Base-by-base conservation (phyloP, 2,329 filamentous ascomycete genomes). In the Fusarium algeriense region DNA sequence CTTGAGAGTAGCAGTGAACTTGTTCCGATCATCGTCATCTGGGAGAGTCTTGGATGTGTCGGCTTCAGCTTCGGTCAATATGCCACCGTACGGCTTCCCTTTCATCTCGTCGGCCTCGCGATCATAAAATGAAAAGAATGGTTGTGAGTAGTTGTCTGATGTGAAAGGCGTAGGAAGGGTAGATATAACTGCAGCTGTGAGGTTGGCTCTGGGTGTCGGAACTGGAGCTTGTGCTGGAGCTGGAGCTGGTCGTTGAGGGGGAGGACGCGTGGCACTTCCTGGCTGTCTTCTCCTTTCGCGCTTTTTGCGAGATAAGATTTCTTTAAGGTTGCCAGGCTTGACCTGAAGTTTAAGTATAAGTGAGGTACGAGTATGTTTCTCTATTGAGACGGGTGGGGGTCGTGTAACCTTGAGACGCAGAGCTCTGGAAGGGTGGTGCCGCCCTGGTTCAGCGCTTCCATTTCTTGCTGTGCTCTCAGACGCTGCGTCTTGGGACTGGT, bases 71-170 rank as follows among this genome's bases (percentile, higher is more conserved):
- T 98, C 95, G 0, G 89, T 93, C 32, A 99, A 85, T 55, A 99
- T 97, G 3, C 96, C 96, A 32, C 96, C 96, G 73, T 98, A 99
- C 0, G 96, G 96, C 79, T 97, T 98, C 53, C 92, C 92, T 79
- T 97, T 97, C 41, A 90, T 85, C 76, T 98, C 95, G 65, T 98
- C 95, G 20, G 90, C 90, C 74, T 98, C 95, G 72, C 93, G 93
- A 73, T 98, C 95, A 67, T 92, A 92, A 71, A 98, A 95, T 0
- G 93, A 93, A 75, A 95, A 95, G 77, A 97, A 95, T 2, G 93
- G 92, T 67, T 94, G 92, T 3, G 90, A 89, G 77, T 93, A 95
- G 44, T 81, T 82, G 75, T 89, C 79, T 76, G 87, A 77, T 78
- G 88, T 80, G 82, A 89, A 83, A 81, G 91, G 78, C 81, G 91